These are phyloP conservation scores for Bathelium albidoporum DNA, from an alignment of 495 filamentous ascomycete species.

Conservation along the genomic window DNA sequence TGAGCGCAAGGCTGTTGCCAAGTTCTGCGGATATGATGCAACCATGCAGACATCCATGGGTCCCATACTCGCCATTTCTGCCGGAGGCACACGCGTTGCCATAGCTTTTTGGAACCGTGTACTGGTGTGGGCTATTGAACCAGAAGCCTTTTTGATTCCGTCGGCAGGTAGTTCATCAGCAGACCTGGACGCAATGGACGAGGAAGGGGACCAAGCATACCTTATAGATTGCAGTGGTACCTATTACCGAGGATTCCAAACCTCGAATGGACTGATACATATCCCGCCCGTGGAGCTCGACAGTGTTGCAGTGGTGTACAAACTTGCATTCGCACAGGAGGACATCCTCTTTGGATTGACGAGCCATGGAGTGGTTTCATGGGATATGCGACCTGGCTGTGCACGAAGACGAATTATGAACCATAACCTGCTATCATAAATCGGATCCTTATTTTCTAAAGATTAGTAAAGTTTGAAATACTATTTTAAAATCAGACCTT, in stretches of 20 bases:
- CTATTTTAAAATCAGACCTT: no score
- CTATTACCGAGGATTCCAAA: neutral
- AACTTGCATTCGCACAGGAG: neutral
- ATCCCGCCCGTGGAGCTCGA: neutral
- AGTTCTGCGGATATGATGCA: neutral
- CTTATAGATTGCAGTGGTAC: neutral
- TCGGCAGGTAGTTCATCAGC: neutral
- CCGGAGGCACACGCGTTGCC: neutral
- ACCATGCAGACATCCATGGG: neutral
- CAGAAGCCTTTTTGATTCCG: neutral
- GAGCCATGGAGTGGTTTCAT: neutral
- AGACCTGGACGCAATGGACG: neutral
- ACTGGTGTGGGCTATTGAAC: neutral
- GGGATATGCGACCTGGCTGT: conserved; percentile 3
- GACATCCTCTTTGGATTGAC: neutral
- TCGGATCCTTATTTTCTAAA: no score
- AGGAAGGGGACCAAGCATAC: neutral
- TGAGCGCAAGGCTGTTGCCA: neutral
- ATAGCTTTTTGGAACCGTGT: neutral
- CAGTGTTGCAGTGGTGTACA: neutral
- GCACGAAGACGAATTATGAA: neutral
- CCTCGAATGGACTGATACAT: neutral
- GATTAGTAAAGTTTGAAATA: no score
- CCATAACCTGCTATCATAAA: no score
- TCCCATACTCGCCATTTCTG: neutral